phyloP scores from a whole-genome alignment of 2,329 filamentous ascomycete species.

The Thyridium curvatum region DNA sequence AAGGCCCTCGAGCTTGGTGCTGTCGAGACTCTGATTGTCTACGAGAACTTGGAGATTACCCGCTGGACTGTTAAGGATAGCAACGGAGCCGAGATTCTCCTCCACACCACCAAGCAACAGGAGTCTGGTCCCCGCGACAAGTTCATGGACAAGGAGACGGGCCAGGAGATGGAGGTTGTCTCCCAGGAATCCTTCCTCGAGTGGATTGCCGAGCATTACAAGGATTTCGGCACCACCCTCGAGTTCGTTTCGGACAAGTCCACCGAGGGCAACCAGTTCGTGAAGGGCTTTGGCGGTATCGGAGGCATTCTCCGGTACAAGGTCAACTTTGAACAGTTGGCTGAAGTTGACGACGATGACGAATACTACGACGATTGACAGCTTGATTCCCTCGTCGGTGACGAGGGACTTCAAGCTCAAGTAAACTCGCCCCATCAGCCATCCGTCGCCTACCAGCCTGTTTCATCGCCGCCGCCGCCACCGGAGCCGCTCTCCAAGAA shows the following conservation, averaged over 20 bases:
- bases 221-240: conserved; percentile 89
- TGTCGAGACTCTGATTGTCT: conserved; percentile 90
- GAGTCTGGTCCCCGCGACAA: conserved; percentile 68
- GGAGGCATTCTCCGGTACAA: conserved; percentile 97
- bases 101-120: conserved; percentile 85
- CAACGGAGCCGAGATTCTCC: conserved; percentile 61
- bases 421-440: conserved; percentile 30
- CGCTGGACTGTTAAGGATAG: conserved; percentile 85
- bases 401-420: conserved; percentile 76
- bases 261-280: conserved; percentile 98
- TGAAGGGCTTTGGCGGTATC: conserved; percentile 98
- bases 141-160: conserved; percentile 94
- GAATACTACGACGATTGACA: conserved; percentile 97
- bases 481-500: conserved; percentile 17
- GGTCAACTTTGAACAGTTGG: conserved; percentile 99
- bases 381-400: conserved; percentile 75
- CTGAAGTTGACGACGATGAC: conserved; percentile 83
- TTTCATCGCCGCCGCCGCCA: conserved; percentile 32
- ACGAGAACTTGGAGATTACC: conserved; percentile 92
- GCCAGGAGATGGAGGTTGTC: conserved; percentile 93
- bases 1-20: conserved; percentile 95
- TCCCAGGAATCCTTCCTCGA: conserved; percentile 92
- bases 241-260: conserved; percentile 98
- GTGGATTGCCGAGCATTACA: conserved; percentile 98
- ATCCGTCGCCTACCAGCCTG: conserved; percentile 17